A percentile compares a stretch with the other conserved stretches of the same genome.
phyloP scores from a whole-genome alignment of 768 basidiomycete genomes.

The Suillus clintonianus region DNA sequence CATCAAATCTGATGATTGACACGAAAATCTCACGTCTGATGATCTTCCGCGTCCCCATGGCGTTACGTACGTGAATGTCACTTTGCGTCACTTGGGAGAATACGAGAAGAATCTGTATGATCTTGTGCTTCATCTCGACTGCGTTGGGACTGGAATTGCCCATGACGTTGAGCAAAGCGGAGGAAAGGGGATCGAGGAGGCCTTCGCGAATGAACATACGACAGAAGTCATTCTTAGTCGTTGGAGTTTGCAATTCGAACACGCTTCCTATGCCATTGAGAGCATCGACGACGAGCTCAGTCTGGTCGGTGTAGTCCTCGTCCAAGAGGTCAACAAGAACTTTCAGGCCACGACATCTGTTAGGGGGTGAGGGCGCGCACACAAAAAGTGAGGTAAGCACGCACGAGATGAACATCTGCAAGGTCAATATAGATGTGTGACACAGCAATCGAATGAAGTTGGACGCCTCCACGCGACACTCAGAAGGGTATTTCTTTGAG shows the following conservation, averaged over 20 bases:
- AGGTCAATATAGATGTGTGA: conserved; percentile 87
- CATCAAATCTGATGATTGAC: conserved; percentile 9
- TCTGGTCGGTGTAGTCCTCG: conserved; percentile 92
- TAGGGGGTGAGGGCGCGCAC: conserved; percentile 1
- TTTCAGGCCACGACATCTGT: conserved; percentile 90
- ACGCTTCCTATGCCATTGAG: conserved; percentile 94
- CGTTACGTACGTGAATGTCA: conserved; percentile 90
- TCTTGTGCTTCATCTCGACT: conserved; percentile 81
- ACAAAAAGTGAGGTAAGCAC: conserved; percentile 32
- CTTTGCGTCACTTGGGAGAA: conserved; percentile 97
- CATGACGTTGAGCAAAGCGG: conserved; percentile 88
- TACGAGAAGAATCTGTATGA: conserved; percentile 84
- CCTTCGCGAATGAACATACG: conserved; percentile 98
- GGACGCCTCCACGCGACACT: conserved; percentile 94
- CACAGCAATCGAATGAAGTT: conserved; percentile 92
- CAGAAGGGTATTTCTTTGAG: conserved; percentile 89
- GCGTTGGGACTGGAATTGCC: conserved; percentile 65
- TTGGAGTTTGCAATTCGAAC: conserved; percentile 94
- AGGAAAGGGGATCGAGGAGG: conserved; percentile 87
- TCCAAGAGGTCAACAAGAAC: conserved; percentile 95
- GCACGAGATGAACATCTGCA: conserved; percentile 99
- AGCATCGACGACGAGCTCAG: conserved; percentile 88
- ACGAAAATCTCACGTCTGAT: conserved; percentile 68
- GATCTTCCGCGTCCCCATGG: conserved; percentile 87
- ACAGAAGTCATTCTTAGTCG: conserved; percentile 97